Percentiles rank a stretch among this genome's conserved stretches.
These are phyloP conservation scores for Cynanchum wilfordii DNA, from an alignment of 257 asterid genomes.

Conservation along the genomic window DNA sequence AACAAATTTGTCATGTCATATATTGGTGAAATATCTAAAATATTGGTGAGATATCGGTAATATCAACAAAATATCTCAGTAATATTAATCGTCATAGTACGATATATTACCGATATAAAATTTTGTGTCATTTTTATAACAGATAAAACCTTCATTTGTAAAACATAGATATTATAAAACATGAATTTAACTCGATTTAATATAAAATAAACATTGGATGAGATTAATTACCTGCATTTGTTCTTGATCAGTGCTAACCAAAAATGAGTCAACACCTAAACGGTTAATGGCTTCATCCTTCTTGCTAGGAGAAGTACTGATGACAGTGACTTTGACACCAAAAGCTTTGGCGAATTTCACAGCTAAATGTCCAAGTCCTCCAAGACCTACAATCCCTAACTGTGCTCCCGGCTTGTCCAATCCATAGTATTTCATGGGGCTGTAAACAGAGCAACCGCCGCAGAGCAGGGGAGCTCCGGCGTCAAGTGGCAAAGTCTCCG, in stretches of 20 bases:
- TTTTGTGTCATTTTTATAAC: too few relatives aligned
- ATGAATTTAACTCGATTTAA: too few relatives aligned
- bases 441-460: conserved; percentile 19
- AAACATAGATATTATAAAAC: too few relatives aligned
- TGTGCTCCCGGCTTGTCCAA: conserved; percentile 19
- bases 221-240: conserved; percentile 21
- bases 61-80: too few relatives aligned
- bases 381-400: conserved; percentile 25
- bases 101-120: too few relatives aligned
- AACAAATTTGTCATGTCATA: too few relatives aligned
- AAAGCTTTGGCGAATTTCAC: conserved; percentile 25
- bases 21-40: too few relatives aligned
- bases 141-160: too few relatives aligned
- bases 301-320: conserved; percentile 17
- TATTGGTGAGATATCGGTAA: too few relatives aligned
- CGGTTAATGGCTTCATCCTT: conserved; percentile 20
- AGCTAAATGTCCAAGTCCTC: conserved; percentile 22
- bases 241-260: conserved; percentile 20
- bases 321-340: conserved; percentile 19
- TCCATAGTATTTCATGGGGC: conserved; percentile 21
- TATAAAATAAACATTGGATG: too few relatives aligned
- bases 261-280: conserved; percentile 20
- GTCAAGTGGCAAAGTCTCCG: conserved; percentile 20
- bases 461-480: conserved; percentile 28
- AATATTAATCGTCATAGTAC: too few relatives aligned